Evolutionary conservation across 164 flowering plant genomes (phyloP), one percentile per base, ranked within the genome.

Genomic region (Berberis vulgaris): DNA sequence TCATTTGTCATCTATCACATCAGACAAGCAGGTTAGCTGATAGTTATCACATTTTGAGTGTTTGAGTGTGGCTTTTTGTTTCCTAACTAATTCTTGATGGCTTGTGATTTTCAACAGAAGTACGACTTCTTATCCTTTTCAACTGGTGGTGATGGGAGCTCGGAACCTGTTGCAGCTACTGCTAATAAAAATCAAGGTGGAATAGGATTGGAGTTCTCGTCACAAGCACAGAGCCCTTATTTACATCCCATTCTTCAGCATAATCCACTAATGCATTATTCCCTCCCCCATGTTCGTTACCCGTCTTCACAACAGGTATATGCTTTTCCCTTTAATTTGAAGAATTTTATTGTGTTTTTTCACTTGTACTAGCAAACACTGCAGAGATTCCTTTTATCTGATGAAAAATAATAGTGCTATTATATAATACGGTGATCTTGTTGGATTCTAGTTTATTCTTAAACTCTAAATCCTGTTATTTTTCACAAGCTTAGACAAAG

Each of bases 121-220:
- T 74, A 63, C 45, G 79, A 84, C 69, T 82, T 83, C 74, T 68
- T 83, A 57, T 79, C 91, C 6, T 66, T 85, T 73, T 77, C 78
- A 10, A 38, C 81, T 47, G 81, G 82, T 49, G 66, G 66, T 52
- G 69, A 66, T 52, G 74, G 26, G 26, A 0, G 69, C 41, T 2
- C 69, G 58, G 72, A 79, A 60, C 64, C 60, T 58, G 43, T 47
- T 62, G 10, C 64, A 4, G 67, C 52, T 42, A 58, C 59, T 38
- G 52, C 65, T 47, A 54, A 39, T 45, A 49, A 43, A 9, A 65
- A 59, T 47, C 60, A 55, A 54, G 13, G 12, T 41, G 74, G 65
- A 63, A 70, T 66, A 52, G 60, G 69, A 12, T 41, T 64, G 61
- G 83, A 74, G 52, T 58, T 76, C 41, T 57, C 60, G 2, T 12